These are phyloP conservation scores for Fraxinus excelsior DNA, from an alignment of 257 asterid genomes.

Conservation along the genomic window DNA sequence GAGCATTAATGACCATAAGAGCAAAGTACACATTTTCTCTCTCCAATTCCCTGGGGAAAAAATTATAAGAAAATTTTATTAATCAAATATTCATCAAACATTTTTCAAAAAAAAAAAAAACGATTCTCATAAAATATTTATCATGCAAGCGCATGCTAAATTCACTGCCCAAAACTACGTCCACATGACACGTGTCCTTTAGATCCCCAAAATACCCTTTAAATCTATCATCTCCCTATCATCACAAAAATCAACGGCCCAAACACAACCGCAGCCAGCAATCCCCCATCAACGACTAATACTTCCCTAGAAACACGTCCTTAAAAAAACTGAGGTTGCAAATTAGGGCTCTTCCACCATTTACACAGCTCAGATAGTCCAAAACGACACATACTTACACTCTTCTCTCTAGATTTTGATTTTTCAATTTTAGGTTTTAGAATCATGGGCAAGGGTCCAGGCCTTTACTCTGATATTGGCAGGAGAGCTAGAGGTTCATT, in stretches of 20 bases:
- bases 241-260: neutral
- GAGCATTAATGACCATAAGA: no score
- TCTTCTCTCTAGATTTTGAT: neutral
- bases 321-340: neutral
- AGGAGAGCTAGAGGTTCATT: neutral
- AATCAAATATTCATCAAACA: no score
- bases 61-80: no score
- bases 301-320: neutral
- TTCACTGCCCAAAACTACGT: neutral
- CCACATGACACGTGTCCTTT: neutral
- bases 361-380: neutral
- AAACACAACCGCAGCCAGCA: neutral
- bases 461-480: slow-evolving; percentile 5
- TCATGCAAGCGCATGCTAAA: no score
- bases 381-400: neutral
- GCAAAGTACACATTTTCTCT: no score
- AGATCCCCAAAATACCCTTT: neutral
- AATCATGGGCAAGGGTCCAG: slow-evolving; percentile 7
- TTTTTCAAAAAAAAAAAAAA: no score
- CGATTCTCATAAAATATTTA: no score
- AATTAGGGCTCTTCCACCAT: neutral
- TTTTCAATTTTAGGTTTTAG: neutral
- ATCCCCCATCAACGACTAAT: neutral
- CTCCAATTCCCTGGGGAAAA: no score
- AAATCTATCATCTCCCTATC: no score